Base-by-base conservation (phyloP, 306 rosid genomes). In the Gastrolobium bilobum region DNA sequence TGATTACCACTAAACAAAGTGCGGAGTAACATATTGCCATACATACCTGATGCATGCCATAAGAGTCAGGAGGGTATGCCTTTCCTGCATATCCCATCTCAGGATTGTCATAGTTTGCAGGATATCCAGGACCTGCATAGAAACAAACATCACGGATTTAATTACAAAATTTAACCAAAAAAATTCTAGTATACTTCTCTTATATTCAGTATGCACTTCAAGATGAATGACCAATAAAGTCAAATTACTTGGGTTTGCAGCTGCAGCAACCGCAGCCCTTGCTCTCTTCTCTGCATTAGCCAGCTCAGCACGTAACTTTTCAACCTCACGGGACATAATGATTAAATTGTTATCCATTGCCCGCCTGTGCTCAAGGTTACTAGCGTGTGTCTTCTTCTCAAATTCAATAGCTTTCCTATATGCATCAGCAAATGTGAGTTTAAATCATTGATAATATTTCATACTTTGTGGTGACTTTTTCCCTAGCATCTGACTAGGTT, bases 351-450 rank as follows among this genome's bases (percentile, higher is more conserved):
- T 90, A 68, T 88, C 98, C 86, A 95, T 95, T 40, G 75, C 81
- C 68, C 74, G 82, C 7, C 83, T 81, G 54, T 92, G 88, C 84
- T 87, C 90, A 47, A 86, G 89, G 84, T 95, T 92, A 66, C 70
- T 82, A 65, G 85, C 82, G 37, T 86, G 78, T 10, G 91, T 91
- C 79, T 86, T 86, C 91, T 87, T 92, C 85, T 95, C 98, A 13
- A 54, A 81, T 26, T 95, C 97, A 81, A 95, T 86, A 64, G 98
- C 97, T 84, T 80, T 89, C 94, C 99, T 95, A 81, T n/a, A 83
- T 53, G 59, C 75, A 83, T 39, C 56, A 56, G 13, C 13, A 51
- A 64, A 81, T 34, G 52, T 6, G 51, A 80, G 30, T 47, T 69
- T 15, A 69, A 78, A 68, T 37, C 42, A 69, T 13, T 54, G 7